Base-by-base conservation (phyloP, 441 rosid species). In the Erodium texanum region DNA sequence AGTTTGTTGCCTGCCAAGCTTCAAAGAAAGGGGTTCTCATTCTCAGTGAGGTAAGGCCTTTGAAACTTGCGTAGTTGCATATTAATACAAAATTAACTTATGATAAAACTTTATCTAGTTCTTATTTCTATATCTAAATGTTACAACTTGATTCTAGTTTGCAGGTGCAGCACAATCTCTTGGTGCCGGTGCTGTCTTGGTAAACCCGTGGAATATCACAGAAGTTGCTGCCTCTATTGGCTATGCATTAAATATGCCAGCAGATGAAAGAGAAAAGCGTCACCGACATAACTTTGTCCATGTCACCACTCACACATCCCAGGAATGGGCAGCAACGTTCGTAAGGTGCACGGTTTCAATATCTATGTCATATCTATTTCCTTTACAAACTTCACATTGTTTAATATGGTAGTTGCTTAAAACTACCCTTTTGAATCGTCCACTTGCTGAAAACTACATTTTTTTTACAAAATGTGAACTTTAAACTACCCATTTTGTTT, bases 91-190 rank as follows among this genome's bases (percentile, higher is more conserved):
- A 41, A n/a, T n/a, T n/a, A n/a, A n/a, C n/a, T n/a, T 34, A 34
- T 34, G 38, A 34, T n/a, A 50, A 15, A 7, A 50, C 20, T 15
- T 7, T 50, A 15, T 56, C 12, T 56, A 18, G 3, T 23, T 59
- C 29, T 29, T 3, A 29, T 29, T 29, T 29, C 29, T 29, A 32
- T 43, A 32, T 43, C 34, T 65, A 24, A 23, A 22, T 71, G 22
- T 52, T 43, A 27, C 38, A 63, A 62, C 65, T 23, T 68, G 64
- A 24, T 66, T 73, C 48, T 78, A 95, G 98, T 92, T 90, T 82
- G 98, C 99, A 65, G 99, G 99, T 68, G 99, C 99, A 58, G 99
- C 99, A 70, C 99, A 95, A 78, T 92, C 98, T 68, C 83, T 95
- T 22, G 99, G 99, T 66, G 99, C 99, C 76, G 99, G 99, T 70